These are phyloP conservation scores for Fusarium euwallaceae DNA, from an alignment of 2,329 filamentous ascomycete species.

Conservation along the genomic window DNA sequence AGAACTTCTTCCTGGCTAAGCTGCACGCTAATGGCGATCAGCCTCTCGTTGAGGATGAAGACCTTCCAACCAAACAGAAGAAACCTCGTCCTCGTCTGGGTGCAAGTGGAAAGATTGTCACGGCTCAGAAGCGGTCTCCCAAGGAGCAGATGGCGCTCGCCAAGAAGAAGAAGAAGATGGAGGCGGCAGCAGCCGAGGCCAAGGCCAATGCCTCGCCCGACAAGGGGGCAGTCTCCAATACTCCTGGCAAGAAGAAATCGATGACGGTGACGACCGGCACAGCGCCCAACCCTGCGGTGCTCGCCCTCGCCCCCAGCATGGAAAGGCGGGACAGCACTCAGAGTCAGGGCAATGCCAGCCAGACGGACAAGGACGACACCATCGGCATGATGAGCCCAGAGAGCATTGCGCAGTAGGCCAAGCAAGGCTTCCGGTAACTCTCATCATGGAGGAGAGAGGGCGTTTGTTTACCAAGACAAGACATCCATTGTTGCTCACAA, in stretches of 20 bases:
- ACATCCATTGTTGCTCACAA: background rate
- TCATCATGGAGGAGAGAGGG: slow-evolving; percentile 6
- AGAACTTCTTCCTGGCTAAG: slow-evolving; percentile 92
- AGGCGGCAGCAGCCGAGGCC: slow-evolving; percentile 68
- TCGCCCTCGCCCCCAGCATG: slow-evolving; percentile 64
- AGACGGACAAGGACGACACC: slow-evolving; percentile 75
- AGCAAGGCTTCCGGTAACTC: slow-evolving; percentile 31
- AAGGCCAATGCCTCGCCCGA: slow-evolving; percentile 54
- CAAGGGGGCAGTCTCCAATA: slow-evolving; percentile 54
- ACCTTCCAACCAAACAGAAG: slow-evolving; percentile 92
- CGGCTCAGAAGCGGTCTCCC: slow-evolving; percentile 84
- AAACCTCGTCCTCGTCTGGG: slow-evolving; percentile 75
- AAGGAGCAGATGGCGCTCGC: slow-evolving; percentile 86
- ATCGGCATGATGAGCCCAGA: slow-evolving; percentile 89
- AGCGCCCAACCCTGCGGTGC: slow-evolving; percentile 55
- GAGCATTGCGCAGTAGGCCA: slow-evolving; percentile 70
- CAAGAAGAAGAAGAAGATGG: slow-evolving; percentile 89
- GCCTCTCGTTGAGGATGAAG: slow-evolving; percentile 92
- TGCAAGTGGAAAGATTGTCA: slow-evolving; percentile 86
- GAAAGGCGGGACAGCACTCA: slow-evolving; percentile 70
- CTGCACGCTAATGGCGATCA: slow-evolving; percentile 85
- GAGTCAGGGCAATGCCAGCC: slow-evolving; percentile 69
- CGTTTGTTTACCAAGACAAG: background rate
- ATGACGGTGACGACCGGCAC: slow-evolving; percentile 53
- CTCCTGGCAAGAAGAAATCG: slow-evolving; percentile 68